Percentiles rank a stretch among this genome's conserved stretches.
These are phyloP conservation scores for Rhytidhysteron rufulum DNA, from an alignment of 2,329 filamentous ascomycete genomes.

Conservation along the genomic window DNA sequence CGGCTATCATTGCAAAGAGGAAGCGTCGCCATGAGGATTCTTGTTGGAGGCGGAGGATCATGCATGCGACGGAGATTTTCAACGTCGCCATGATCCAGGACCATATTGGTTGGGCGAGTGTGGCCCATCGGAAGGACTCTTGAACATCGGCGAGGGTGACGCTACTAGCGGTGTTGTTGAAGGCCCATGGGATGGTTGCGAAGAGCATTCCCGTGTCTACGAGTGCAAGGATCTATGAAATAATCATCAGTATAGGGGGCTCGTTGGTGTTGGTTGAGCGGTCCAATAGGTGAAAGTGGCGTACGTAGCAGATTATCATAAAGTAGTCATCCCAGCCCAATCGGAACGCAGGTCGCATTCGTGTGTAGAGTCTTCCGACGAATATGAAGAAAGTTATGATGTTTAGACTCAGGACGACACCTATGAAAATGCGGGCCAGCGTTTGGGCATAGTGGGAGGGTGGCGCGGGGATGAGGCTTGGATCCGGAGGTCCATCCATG, in stretches of 20 bases:
- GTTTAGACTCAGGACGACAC: neutral
- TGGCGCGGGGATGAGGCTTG: neutral
- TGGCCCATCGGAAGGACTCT: neutral
- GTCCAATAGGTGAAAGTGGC: too few relatives aligned
- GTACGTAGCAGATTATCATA: neutral
- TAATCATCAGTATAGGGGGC: too few relatives aligned
- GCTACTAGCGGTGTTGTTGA: neutral
- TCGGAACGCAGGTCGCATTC: neutral
- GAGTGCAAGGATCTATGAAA: too few relatives aligned
- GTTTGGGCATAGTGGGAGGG: neutral
- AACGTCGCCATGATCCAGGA: constrained; percentile 14
- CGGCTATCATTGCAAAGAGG: constrained; percentile 12
- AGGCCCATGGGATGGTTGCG: neutral
- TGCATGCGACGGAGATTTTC: constrained; percentile 15
- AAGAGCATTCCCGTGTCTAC: too few relatives aligned
- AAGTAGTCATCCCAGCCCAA: neutral
- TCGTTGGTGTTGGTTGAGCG: too few relatives aligned
- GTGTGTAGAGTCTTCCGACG: neutral
- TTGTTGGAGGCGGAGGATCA: constrained; percentile 16
- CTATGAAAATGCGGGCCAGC: neutral
- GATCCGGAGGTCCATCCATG: too few relatives aligned
- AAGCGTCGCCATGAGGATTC: constrained; percentile 11
- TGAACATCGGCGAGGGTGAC: neutral
- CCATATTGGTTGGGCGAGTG: constrained; percentile 16
- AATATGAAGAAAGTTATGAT: neutral